A percentile compares a stretch with the other conserved stretches of the same genome.
phyloP scores from a whole-genome alignment of 2,329 filamentous ascomycete species.

The Talaromyces verruculosus region DNA sequence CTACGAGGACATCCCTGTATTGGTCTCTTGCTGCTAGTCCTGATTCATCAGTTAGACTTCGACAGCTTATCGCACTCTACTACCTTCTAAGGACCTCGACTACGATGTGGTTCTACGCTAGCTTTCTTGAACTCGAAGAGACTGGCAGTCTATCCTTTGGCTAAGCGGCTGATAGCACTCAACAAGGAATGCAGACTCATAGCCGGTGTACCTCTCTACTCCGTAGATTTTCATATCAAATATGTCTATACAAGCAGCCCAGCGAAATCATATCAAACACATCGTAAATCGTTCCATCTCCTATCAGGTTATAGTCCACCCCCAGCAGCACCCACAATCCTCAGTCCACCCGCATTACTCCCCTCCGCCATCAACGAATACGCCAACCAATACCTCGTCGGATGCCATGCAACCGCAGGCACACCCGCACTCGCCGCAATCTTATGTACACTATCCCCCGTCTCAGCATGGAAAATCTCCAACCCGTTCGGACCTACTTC shows the following conservation, averaged over 20 bases:
- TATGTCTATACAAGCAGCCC: background rate
- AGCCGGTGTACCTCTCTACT: too few species aligned
- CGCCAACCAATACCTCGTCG: conserved; percentile 51
- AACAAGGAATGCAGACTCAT: background rate
- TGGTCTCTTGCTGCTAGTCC: background rate
- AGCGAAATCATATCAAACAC: background rate
- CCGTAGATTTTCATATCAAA: background rate
- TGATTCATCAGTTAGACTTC: too few species aligned
- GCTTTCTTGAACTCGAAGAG: background rate
- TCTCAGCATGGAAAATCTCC: conserved; percentile 53
- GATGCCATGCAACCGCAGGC: conserved; percentile 53
- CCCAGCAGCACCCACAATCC: conserved; percentile 50
- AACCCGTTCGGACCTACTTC: conserved; percentile 47
- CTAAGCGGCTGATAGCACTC: background rate
- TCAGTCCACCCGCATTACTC: conserved; percentile 45
- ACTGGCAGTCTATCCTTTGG: background rate
- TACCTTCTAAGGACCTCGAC: background rate
- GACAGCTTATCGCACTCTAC: background rate
- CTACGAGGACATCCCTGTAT: background rate
- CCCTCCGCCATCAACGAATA: conserved; percentile 49
- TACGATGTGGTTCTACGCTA: background rate
- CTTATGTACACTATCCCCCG: conserved; percentile 50
- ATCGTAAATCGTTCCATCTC: background rate
- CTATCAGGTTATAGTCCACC: conserved; percentile 33
- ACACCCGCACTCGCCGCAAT: conserved; percentile 44